Evolutionary conservation across 768 basidiomycete genomes (phyloP), one percentile per base, ranked within the genome.

Genomic region (Mycena latifolia): DNA sequence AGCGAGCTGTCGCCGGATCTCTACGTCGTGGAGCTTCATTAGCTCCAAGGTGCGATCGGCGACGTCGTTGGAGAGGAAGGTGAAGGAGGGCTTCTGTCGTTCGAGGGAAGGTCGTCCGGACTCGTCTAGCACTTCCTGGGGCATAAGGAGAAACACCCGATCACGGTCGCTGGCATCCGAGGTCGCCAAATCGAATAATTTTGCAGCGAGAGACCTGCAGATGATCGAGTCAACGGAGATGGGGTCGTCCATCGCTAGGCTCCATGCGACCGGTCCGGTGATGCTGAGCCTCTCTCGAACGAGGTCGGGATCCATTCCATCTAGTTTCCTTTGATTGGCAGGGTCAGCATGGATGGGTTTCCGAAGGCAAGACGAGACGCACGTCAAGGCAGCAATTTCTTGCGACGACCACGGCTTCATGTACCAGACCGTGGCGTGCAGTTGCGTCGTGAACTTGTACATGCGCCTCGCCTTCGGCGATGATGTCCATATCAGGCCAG

Each of bases 211-310:
- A 35, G 33, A 6, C 8, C 6, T 14, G 33, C 14, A 7, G 33
- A 35, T 35, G 33, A 35, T 14, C 8, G 6, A 7, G 33, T 35
- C 33, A 35, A 35, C 14, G 33, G 33, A 35, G 33, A 14, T 35
- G 33, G 6, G 8, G 8, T 6, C 6, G 33, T 6, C 33, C 33
- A 35, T 35, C 33, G 6, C 8, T 35, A 65, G 55, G 33, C 14
- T 45, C 5, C 56, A 56, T 14, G 63, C 27, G 35, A 65, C 51
- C 22, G 63, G 63, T 15, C 62, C 62, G 45, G 37, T n/a, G 37
- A 0, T 14, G 20, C 18, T 14, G 35, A 48, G n/a, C 55, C 45
- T 64, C 15, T 27, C 41, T n/a, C 25, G 48, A 45, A 58, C 25
- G 22, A 45, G 56, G 14, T 29, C 8, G 31, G 15, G 53, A 25